Evolutionary conservation across 2,329 filamentous ascomycete species (phyloP), one percentile per base, ranked within the genome.

Genomic region (Coniochaeta sp.): DNA sequence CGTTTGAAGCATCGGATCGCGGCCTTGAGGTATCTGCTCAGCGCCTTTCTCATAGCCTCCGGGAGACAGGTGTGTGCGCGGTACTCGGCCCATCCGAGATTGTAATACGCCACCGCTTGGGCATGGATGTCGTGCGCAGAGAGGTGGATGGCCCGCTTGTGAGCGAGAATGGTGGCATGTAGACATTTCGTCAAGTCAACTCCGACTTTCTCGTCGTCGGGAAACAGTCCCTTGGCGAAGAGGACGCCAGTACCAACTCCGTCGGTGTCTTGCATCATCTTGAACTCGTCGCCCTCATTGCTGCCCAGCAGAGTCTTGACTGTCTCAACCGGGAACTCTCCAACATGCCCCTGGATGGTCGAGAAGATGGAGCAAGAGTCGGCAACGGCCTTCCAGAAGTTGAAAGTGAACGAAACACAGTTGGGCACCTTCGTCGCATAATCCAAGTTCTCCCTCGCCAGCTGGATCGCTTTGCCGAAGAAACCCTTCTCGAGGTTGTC

Each of bases 81-180:
- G 70, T 95, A 86, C 72, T 99, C 95, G 1, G 91, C 90, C 90
- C 93, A 98, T 47, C 95, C 95, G 19, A 99, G 79, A 68, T 99
- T 99, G 74, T 96, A 99, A 82, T 93, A 95, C 0, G 93, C 91
- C n/a, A 98, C 90, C 1, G 95, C 91, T 73, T 96, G 93, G 3
- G 93, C 93, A 71, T 97, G 90, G 8, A 85, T 72, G 69, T 99
- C 93, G 61, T 87, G 79, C 0, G 86, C 77, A 17, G 88, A 89
- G 42, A 87, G 83, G 65, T 89, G 77, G 16, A 98, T 87, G 8
- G 92, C 92, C 64, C 90, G 85, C 72, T 98, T 99, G 72, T 96
- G 90, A 6, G 91, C 89, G 19, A 98, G 77, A 30, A 98, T 90
- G 0, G 89, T 84, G 16, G 89, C 85, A 62, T 90, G 83, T 0